phyloP scores from a whole-genome alignment of 768 basidiomycete species.

The Lyophyllum shimeji region DNA sequence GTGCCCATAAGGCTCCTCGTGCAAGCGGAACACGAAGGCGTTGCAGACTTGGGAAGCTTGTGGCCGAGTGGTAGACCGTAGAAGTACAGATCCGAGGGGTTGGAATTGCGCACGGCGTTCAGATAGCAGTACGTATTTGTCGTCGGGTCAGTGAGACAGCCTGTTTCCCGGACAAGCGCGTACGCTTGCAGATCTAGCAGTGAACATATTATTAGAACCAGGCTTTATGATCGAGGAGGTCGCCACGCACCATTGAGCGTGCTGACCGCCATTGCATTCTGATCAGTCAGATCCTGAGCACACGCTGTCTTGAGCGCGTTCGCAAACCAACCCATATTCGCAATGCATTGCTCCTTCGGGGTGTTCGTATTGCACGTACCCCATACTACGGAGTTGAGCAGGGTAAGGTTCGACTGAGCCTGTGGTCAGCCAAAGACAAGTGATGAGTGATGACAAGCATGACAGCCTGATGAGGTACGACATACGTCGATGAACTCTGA shows the following conservation, averaged over 20 bases:
- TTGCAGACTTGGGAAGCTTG: constrained; percentile 46
- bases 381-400: constrained; percentile 71
- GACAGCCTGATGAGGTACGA: constrained; percentile 9
- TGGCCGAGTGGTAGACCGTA: constrained; percentile 68
- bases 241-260: constrained; percentile 53
- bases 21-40: constrained; percentile 63
- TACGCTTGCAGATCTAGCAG: constrained; percentile 61
- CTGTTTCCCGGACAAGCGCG: constrained; percentile 56
- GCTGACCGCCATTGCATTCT: constrained; percentile 50
- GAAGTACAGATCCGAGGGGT: constrained; percentile 70
- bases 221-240: not conserved
- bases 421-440: constrained; percentile 21
- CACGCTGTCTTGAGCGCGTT: constrained; percentile 49
- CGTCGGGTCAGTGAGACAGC: constrained; percentile 56
- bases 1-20: constrained; percentile 55
- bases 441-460: not conserved
- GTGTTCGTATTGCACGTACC: constrained; percentile 73
- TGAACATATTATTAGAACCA: not conserved
- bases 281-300: constrained; percentile 48
- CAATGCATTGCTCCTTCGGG: constrained; percentile 48
- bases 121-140: constrained; percentile 75
- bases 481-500: constrained; percentile 53
- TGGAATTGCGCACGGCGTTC: constrained; percentile 53
- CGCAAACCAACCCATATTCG: constrained; percentile 69
- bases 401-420: constrained; percentile 63